phyloP scores from a whole-genome alignment of 2,329 filamentous ascomycete species.

The Botryotinia narcissicola region DNA sequence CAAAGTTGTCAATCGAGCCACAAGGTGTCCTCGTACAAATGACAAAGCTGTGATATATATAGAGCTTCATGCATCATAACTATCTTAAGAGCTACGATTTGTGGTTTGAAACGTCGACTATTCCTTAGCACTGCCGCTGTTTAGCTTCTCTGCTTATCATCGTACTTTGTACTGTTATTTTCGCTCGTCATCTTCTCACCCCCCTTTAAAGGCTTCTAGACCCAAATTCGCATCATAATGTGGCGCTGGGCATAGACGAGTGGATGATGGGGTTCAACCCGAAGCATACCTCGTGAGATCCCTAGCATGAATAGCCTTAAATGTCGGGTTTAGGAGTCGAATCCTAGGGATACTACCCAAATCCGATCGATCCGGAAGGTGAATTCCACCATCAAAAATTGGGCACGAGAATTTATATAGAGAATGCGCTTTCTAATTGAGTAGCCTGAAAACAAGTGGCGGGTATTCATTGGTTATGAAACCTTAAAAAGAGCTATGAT shows the following conservation, averaged over 20 bases:
- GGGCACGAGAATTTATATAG: conserved; percentile 13
- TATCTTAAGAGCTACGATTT: conserved; percentile 11
- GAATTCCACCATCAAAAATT: background rate
- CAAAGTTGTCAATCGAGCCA: conserved; percentile 15
- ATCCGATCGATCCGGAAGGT: conserved; percentile 7
- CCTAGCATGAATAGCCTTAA: conserved; percentile 13
- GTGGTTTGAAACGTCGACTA: conserved; percentile 6
- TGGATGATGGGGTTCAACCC: background rate
- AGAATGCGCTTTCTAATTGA: background rate
- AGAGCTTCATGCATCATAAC: conserved; percentile 5
- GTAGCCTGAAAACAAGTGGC: conserved; percentile 16
- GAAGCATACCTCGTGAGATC: conserved; percentile 13
- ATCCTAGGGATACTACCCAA: conserved; percentile 21
- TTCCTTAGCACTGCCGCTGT: conserved; percentile 3
- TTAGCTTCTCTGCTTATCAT: background rate
- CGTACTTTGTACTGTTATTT: conserved; percentile 9
- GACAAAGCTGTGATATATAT: conserved; percentile 16
- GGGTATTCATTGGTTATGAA: conserved; percentile 15
- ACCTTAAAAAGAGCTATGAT: conserved; percentile 8
- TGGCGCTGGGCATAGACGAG: conserved; percentile 19
- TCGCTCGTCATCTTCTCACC: conserved; percentile 18
- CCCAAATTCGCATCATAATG: background rate
- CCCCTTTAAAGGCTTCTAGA: background rate
- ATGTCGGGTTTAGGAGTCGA: conserved; percentile 10
- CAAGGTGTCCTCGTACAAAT: conserved; percentile 19